A percentile compares a stretch with the other conserved stretches of the same genome.
These are phyloP conservation scores for Phytophthora pistaciae DNA, from an alignment of 352 stramenopile species.

Conservation along the genomic window DNA sequence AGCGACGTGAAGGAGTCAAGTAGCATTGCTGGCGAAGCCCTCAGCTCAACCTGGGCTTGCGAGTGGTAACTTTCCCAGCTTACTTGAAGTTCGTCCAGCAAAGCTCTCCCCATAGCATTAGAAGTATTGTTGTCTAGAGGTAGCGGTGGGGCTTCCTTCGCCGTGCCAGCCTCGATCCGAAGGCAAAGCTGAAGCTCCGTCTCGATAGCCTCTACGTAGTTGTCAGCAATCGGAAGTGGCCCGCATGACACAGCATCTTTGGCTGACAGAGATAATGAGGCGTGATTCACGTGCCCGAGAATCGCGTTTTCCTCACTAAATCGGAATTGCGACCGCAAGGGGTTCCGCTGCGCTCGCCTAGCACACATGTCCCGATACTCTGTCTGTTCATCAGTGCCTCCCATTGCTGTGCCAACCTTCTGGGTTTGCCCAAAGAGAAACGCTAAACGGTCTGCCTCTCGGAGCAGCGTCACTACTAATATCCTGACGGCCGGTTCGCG, in stretches of 20 bases:
- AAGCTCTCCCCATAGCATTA: conserved; percentile 42
- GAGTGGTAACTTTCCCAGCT: conserved; percentile 55
- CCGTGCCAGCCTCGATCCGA: not conserved
- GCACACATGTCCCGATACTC: conserved; percentile 34
- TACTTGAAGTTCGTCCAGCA: conserved; percentile 49
- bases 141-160: conserved; percentile 9
- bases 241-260: conserved; percentile 8
- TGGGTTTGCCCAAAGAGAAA: conserved; percentile 20
- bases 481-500: conserved; percentile 55
- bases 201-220: conserved; percentile 32
- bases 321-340: conserved; percentile 32
- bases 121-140: conserved; percentile 28
- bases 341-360: conserved; percentile 21
- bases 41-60: conserved; percentile 20
- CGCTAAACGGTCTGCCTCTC: conserved; percentile 33
- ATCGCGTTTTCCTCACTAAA: conserved; percentile 25
- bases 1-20: conserved; percentile 12
- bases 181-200: conserved; percentile 21
- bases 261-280: not conserved
- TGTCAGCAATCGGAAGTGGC: conserved; percentile 11
- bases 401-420: conserved; percentile 2
- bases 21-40: not conserved
- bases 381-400: conserved; percentile 14
- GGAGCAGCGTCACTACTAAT: conserved; percentile 34
- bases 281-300: conserved; percentile 16